phyloP scores from a whole-genome alignment of 495 filamentous ascomycete genomes.

The Sordaria brevicollis region DNA sequence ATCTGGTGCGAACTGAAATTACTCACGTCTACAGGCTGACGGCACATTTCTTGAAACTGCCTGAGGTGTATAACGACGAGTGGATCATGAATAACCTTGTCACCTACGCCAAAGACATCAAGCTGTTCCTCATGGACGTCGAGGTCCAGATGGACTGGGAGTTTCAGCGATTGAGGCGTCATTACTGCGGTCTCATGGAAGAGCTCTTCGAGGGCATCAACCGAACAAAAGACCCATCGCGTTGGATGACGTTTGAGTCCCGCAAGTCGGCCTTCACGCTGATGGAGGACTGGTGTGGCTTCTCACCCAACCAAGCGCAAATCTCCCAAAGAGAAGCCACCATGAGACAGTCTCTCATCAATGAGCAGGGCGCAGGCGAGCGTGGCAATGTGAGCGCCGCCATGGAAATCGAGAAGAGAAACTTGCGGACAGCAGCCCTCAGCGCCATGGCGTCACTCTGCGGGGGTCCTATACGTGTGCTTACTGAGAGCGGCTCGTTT shows the following conservation, averaged over 20 bases:
- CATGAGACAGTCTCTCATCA: slow-evolving; percentile 72
- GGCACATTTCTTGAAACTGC: slow-evolving; percentile 74
- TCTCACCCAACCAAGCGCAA: slow-evolving; percentile 80
- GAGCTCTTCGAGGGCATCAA: slow-evolving; percentile 88
- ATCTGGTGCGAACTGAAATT: slow-evolving; percentile 83
- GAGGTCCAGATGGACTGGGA: slow-evolving; percentile 96
- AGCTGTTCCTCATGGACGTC: slow-evolving; percentile 84
- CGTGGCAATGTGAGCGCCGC: slow-evolving; percentile 68
- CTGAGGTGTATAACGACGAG: slow-evolving; percentile 75
- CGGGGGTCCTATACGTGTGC: slow-evolving; percentile 81
- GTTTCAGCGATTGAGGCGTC: slow-evolving; percentile 81
- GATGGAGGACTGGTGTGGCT: slow-evolving; percentile 99
- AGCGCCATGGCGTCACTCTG: slow-evolving; percentile 95
- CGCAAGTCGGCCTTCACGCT: slow-evolving; percentile 86
- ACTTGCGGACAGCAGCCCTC: slow-evolving; percentile 78
- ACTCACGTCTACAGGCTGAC: slow-evolving; percentile 93
- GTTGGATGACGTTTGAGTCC: slow-evolving; percentile 94
- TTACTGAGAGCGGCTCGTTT: slow-evolving; percentile 68
- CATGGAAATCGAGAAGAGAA: slow-evolving; percentile 93
- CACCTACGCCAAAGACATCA: slow-evolving; percentile 82
- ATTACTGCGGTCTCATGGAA: slow-evolving; percentile 90
- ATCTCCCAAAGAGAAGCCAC: slow-evolving; percentile 76
- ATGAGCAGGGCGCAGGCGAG: slow-evolving; percentile 51
- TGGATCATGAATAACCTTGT: slow-evolving; percentile 88
- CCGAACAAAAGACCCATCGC: slow-evolving; percentile 69